Percentiles rank a stretch among this genome's conserved stretches.
Conservation (phyloP, 305 asterid species). For the Euphrasia arctica region DNA sequence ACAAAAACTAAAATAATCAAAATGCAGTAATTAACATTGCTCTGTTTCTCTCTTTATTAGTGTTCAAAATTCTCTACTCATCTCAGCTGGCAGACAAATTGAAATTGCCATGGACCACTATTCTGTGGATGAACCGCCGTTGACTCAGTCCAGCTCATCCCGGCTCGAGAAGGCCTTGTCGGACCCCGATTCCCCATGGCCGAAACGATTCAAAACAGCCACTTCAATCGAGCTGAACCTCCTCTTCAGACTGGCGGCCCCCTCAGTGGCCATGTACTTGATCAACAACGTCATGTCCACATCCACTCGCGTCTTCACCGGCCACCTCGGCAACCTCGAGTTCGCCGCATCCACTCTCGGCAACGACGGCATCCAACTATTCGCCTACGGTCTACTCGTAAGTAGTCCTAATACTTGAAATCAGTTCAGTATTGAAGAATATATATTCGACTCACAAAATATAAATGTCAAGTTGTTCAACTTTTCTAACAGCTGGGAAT, state of each 20-base stretch:
- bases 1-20: no score
- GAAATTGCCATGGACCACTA: background rate
- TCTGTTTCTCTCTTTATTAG: no score
- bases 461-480: no score
- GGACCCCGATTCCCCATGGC: constrained; percentile 36
- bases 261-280: constrained; percentile 56
- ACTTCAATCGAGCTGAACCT: constrained; percentile 61
- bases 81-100: no score
- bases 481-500: constrained; percentile 56
- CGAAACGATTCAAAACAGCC: constrained; percentile 36
- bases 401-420: no score
- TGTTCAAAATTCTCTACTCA: no score
- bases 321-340: constrained; percentile 79
- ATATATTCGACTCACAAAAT: no score
- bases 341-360: constrained; percentile 88
- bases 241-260: constrained; percentile 63
- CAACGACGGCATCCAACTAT: constrained; percentile 64
- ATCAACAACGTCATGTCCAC: constrained; percentile 66
- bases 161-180: constrained; percentile 57
- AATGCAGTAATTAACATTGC: no score
- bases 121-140: background rate
- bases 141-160: constrained; percentile 31
- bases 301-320: constrained; percentile 71
- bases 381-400: constrained; percentile 82
- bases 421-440: no score